A percentile compares a stretch with the other conserved stretches of the same genome.
Conservation (phyloP, 768 basidiomycete genomes). For the Termitomyces heimii region DNA sequence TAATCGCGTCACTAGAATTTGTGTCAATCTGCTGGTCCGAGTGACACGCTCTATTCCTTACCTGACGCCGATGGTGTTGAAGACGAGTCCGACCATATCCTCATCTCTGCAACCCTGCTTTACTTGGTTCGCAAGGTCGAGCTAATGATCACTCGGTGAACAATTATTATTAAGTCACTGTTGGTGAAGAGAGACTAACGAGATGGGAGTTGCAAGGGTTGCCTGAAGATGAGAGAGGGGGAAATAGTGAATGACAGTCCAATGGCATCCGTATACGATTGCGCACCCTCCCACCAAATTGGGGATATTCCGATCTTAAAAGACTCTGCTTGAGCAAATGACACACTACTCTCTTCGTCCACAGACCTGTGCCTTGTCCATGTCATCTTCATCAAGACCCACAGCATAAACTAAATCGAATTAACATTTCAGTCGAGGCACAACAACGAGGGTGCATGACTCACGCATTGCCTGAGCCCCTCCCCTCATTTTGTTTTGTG, state of each 20-base stretch:
- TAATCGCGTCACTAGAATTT: constrained; percentile 67
- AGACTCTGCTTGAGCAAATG: constrained; percentile 2
- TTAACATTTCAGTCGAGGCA: neutral
- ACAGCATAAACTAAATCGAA: constrained; percentile 61
- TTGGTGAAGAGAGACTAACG: constrained; percentile 26
- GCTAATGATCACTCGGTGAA: constrained; percentile 29
- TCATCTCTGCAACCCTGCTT: constrained; percentile 82
- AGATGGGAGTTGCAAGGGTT: constrained; percentile 86
- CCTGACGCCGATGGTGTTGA: constrained; percentile 86
- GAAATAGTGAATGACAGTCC: neutral
- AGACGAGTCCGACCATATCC: constrained; percentile 74
- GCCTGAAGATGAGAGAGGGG: constrained; percentile 31
- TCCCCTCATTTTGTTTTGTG: constrained; percentile 71
- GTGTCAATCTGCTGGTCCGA: neutral
- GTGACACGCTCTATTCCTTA: constrained; percentile 17
- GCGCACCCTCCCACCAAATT: constrained; percentile 87
- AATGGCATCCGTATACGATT: neutral
- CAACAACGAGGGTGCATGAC: constrained; percentile 16
- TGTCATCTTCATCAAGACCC: constrained; percentile 72
- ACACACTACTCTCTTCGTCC: neutral
- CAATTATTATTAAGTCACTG: neutral
- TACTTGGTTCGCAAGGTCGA: constrained; percentile 72
- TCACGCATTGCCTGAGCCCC: constrained; percentile 85
- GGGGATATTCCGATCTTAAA: constrained; percentile 79
- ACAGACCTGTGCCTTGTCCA: constrained; percentile 76